These are phyloP conservation scores for Articulospora tetracladia DNA, from an alignment of 495 filamentous ascomycete species.

Conservation along the genomic window DNA sequence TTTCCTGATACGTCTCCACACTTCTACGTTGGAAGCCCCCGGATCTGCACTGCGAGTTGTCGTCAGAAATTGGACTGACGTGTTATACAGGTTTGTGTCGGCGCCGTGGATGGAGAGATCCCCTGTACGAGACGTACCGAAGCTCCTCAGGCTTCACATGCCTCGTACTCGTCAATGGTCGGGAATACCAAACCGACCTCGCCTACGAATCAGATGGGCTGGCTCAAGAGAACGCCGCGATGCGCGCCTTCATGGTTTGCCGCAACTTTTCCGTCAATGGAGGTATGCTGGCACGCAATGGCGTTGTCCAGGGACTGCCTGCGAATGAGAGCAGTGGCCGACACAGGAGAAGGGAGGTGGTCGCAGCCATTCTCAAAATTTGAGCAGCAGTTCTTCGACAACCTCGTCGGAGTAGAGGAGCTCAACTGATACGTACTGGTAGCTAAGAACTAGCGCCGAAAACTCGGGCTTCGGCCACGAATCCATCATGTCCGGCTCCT, in stretches of 20 bases:
- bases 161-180: conserved; percentile 91
- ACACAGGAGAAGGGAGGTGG: conserved; percentile 33
- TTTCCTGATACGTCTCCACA: conserved; percentile 1
- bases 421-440: conserved; percentile 18
- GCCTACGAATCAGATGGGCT: conserved; percentile 74
- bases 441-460: conserved; percentile 23
- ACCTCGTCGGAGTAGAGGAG: conserved; percentile 36
- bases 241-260: conserved; percentile 96
- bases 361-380: conserved; percentile 39
- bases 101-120: conserved; percentile 93
- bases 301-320: conserved; percentile 82
- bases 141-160: conserved; percentile 75
- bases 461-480: conserved; percentile 17
- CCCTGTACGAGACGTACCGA: conserved; percentile 79
- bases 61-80: conserved; percentile 38
- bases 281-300: conserved; percentile 80
- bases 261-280: conserved; percentile 98
- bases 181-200: conserved; percentile 92
- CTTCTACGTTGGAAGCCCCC: conserved; percentile 8
- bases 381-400: conserved; percentile 52
- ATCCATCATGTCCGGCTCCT: background rate
- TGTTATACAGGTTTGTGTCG: conserved; percentile 79
- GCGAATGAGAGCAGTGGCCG: conserved; percentile 50
- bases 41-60: conserved; percentile 9
- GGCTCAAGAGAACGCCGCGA: conserved; percentile 91